Conservation (phyloP, 140 eudicot genomes). For the Oenanthe javanica region DNA sequence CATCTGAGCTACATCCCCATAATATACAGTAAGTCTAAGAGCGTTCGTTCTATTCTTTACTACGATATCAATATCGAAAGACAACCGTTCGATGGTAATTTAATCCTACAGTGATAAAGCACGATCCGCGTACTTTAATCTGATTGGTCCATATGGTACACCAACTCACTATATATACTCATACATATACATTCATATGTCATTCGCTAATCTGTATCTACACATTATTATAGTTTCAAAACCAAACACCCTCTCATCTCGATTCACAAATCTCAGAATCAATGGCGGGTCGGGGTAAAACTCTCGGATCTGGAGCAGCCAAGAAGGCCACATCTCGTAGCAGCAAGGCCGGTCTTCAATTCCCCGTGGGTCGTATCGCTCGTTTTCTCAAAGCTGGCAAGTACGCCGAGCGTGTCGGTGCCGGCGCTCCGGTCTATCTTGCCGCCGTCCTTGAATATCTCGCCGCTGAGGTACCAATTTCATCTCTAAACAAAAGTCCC, state of each 20-base stretch:
- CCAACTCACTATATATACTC: not conserved
- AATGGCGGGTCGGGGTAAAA: constrained; percentile 48
- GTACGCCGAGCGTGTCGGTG: constrained; percentile 54
- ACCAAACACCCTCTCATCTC: not conserved
- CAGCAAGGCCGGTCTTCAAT: constrained; percentile 44
- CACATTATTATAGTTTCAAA: not conserved
- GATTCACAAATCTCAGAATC: not conserved
- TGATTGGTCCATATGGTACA: not conserved
- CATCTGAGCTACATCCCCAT: constrained; percentile 92
- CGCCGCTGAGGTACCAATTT: constrained; percentile 39
- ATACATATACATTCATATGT: not conserved
- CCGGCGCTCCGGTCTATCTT: constrained; percentile 58
- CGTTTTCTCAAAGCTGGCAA: constrained; percentile 38
- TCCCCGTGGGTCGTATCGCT: constrained; percentile 42
- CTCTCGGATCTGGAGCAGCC: constrained; percentile 21
- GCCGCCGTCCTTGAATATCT: constrained; percentile 59
- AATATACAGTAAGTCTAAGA: no score
- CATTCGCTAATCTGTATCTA: not conserved
- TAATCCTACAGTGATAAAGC: not conserved
- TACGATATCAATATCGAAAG: not conserved
- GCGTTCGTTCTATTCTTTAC: no score
- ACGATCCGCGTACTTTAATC: not conserved
- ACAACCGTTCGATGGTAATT: not conserved
- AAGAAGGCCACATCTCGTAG: constrained; percentile 43
- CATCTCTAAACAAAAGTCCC: not conserved